These are phyloP conservation scores for Russula emetica DNA, from an alignment of 768 basidiomycete species.

Conservation along the genomic window DNA sequence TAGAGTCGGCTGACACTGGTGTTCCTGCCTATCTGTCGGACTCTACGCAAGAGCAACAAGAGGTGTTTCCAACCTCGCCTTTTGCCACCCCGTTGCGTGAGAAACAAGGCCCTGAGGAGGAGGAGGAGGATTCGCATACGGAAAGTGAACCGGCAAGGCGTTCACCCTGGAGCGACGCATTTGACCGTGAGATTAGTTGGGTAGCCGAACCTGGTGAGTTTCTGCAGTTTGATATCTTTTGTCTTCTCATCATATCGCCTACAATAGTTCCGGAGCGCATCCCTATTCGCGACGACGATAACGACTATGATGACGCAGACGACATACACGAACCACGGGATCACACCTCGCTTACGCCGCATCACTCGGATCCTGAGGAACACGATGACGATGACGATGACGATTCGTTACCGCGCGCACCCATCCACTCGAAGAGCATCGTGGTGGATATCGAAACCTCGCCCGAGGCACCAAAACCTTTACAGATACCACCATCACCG, in stretches of 20 bases:
- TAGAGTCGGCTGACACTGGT: slow-evolving; percentile 44
- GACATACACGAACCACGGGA: slow-evolving; percentile 39
- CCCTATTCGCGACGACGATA: slow-evolving; percentile 51
- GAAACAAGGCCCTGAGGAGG: slow-evolving; percentile 45
- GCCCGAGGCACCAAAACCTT: slow-evolving; percentile 43
- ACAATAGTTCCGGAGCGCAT: slow-evolving; percentile 57
- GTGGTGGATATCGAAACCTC: slow-evolving; percentile 61
- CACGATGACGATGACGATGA: slow-evolving; percentile 50
- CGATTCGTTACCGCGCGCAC: slow-evolving; percentile 47
- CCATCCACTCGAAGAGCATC: slow-evolving; percentile 57
- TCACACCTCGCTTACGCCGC: slow-evolving; percentile 25
- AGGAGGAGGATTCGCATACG: slow-evolving; percentile 60
- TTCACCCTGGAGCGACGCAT: slow-evolving; percentile 29
- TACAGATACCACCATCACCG: slow-evolving; percentile 46
- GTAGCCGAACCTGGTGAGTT: slow-evolving; percentile 64
- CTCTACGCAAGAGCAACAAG: slow-evolving; percentile 50
- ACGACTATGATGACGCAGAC: slow-evolving; percentile 50
- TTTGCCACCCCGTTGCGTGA: slow-evolving; percentile 71
- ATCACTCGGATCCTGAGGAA: slow-evolving; percentile 37
- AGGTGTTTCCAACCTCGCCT: slow-evolving; percentile 62
- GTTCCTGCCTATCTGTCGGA: slow-evolving; percentile 49
- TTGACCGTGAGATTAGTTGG: slow-evolving; percentile 65
- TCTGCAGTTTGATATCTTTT: neutral
- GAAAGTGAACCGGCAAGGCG: slow-evolving; percentile 31
- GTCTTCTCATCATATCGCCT: slow-evolving; percentile 3